Evolutionary conservation across 306 rosid genomes (phyloP), one percentile per base, ranked within the genome.

Genomic region (Dicorynia guianensis): DNA sequence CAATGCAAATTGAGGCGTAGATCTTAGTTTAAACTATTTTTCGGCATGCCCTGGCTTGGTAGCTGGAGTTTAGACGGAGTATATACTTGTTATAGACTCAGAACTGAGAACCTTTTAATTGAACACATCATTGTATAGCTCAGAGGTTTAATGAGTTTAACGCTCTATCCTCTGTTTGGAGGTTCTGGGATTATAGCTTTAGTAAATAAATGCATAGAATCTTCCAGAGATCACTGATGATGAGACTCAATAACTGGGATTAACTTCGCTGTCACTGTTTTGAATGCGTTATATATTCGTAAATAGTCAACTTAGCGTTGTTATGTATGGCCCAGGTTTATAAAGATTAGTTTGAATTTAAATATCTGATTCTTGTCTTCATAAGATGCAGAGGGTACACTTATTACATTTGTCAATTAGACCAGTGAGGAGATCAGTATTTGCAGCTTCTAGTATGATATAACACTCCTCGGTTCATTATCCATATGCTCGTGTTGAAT

Each of bases 11-110:
- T 76, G 42, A 10, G 20, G 25, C 4, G 18, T 70, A 77, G 91
- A 85, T 89, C 91, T 87, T 78, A 57, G 57, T 11, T 72, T 78
- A 35, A 61, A 59, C 68, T 74, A 13, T 62, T 56, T 85, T 59
- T 68, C 63, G 30, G 44, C 73, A 75, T 75, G 54, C 47, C 13
- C 1, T 63, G 75, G 55, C 25, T 78, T 65, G 76, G 46, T 77
- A 43, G 67, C 57, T 80, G 55, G 69, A 58, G 73, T 69, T 15
- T 19, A 44, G 49, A 54, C 19, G 54, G 47, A 69, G 61, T 64
- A 10, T 57, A 54, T 69, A 60, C 47, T 81, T 43, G 39, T 78
- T 15, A 5, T 65, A 13, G 5, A 44, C 18, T 18, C 35, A 46
- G 14, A 55, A 67, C 19, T 80, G 59, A 12, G 36, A 67, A 25